These are phyloP conservation scores for Cladophialophora psammophila DNA, from an alignment of 2,329 filamentous ascomycete genomes.

Conservation along the genomic window DNA sequence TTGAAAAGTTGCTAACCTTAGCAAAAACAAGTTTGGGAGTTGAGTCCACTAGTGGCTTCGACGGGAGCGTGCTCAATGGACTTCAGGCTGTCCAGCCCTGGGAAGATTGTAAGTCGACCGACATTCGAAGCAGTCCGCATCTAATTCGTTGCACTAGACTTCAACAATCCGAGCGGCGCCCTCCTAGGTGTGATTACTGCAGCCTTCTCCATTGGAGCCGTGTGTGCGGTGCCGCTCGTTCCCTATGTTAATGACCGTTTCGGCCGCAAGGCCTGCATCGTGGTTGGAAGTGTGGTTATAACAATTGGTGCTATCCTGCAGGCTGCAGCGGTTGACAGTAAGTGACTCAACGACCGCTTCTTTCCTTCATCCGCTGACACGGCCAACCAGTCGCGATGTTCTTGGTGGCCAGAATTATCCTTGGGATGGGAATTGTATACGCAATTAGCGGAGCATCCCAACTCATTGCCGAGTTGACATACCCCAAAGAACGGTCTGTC, in stretches of 20 bases:
- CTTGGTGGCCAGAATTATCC: slow-evolving; percentile 29
- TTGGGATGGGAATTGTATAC: slow-evolving; percentile 32
- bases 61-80: slow-evolving; percentile 36
- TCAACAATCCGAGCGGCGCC: slow-evolving; percentile 36
- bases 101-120: slow-evolving; percentile 49
- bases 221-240: slow-evolving; percentile 56
- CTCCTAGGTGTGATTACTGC: slow-evolving; percentile 30
- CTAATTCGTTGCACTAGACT: slow-evolving; percentile 59
- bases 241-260: slow-evolving; percentile 57
- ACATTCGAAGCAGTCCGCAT: slow-evolving; percentile 50
- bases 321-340: slow-evolving; percentile 41
- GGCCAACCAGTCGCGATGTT: slow-evolving; percentile 27
- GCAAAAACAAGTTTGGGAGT: slow-evolving; percentile 59
- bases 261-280: slow-evolving; percentile 56
- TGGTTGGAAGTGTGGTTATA: slow-evolving; percentile 58
- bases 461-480: slow-evolving; percentile 55
- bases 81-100: slow-evolving; percentile 32
- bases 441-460: slow-evolving; percentile 40
- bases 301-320: slow-evolving; percentile 52
- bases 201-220: slow-evolving; percentile 53
- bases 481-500: slow-evolving; percentile 58
- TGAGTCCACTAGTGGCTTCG: slow-evolving; percentile 60
- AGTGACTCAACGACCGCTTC: background rate
- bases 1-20: background rate
- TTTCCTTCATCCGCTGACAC: slow-evolving; percentile 8